These are phyloP conservation scores for Pseudoscleropodium purum DNA, from an alignment of 225 moss, liverwort and hornwort species.

Conservation along the genomic window DNA sequence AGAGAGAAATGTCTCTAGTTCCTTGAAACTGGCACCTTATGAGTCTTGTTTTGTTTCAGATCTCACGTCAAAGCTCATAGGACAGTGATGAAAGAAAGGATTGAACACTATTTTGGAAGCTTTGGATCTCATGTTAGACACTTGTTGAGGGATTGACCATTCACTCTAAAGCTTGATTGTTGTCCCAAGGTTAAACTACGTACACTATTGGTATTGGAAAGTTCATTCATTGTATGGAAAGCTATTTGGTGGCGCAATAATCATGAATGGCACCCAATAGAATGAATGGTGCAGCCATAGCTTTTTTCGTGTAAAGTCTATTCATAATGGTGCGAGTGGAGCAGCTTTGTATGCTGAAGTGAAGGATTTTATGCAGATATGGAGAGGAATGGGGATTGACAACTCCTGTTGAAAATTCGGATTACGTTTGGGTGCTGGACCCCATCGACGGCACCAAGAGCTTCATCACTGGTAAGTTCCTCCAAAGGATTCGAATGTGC, in stretches of 20 bases:
- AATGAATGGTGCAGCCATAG: not conserved
- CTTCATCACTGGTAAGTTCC: constrained; percentile 74
- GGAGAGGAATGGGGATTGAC: constrained; percentile 87
- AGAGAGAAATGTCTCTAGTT: not conserved
- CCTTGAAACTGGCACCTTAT: not conserved
- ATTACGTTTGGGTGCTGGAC: constrained; percentile 92
- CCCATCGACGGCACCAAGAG: constrained; percentile 99
- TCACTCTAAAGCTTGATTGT: not conserved
- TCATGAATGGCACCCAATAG: not conserved
- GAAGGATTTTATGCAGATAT: constrained; percentile 38
- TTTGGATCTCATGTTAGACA: not conserved
- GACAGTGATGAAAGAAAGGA: not conserved
- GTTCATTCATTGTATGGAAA: not conserved
- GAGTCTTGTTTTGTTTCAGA: not conserved
- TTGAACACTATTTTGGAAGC: not conserved
- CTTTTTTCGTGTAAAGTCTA: not conserved
- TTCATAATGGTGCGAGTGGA: not conserved
- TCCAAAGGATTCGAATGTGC: not conserved
- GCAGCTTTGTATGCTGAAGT: not conserved
- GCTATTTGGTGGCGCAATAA: not conserved
- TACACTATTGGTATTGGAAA: not conserved
- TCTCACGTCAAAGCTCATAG: too few relatives aligned
- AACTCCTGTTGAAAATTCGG: constrained; percentile 52
- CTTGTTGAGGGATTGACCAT: not conserved
- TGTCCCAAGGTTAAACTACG: not conserved